Conservation (phyloP, 768 basidiomycete genomes). For the Leccinellum albellum region DNA sequence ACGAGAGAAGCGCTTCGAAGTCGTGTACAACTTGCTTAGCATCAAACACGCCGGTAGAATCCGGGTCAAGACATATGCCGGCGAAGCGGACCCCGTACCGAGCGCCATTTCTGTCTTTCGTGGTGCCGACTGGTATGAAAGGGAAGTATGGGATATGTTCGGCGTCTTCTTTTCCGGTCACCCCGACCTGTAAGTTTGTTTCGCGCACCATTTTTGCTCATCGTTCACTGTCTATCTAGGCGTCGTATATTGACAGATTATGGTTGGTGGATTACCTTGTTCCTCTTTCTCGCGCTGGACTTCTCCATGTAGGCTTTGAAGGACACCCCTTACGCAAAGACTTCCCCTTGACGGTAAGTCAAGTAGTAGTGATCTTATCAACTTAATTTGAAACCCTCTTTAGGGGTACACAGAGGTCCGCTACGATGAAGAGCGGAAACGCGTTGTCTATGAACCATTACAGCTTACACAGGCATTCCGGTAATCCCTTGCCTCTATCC, state of each 20-base stretch:
- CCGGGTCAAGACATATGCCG: constrained; percentile 95
- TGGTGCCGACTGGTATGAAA: constrained; percentile 98
- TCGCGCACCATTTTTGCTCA: constrained; percentile 4
- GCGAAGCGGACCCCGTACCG: constrained; percentile 88
- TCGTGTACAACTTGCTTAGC: constrained; percentile 93
- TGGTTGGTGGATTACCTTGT: constrained; percentile 43
- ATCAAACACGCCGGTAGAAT: constrained; percentile 76
- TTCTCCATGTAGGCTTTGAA: constrained; percentile 67
- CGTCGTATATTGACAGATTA: constrained; percentile 98
- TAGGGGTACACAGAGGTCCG: constrained; percentile 99
- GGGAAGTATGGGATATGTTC: constrained; percentile 97
- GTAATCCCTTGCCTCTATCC: constrained; percentile 37
- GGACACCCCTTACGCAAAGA: constrained; percentile 97
- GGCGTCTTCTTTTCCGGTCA: constrained; percentile 96
- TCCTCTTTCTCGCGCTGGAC: background rate
- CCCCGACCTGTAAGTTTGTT: constrained; percentile 80
- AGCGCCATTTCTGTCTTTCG: constrained; percentile 74
- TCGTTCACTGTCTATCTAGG: constrained; percentile 37
- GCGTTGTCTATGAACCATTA: constrained; percentile 95
- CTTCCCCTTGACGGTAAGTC: constrained; percentile 88
- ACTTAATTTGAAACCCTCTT: background rate
- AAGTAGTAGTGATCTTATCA: background rate
- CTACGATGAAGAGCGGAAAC: constrained; percentile 96
- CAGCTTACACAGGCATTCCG: constrained; percentile 98
- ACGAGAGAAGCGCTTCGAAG: constrained; percentile 89